phyloP scores from a whole-genome alignment of 306 rosid species.

The Corylus heterophylla region DNA sequence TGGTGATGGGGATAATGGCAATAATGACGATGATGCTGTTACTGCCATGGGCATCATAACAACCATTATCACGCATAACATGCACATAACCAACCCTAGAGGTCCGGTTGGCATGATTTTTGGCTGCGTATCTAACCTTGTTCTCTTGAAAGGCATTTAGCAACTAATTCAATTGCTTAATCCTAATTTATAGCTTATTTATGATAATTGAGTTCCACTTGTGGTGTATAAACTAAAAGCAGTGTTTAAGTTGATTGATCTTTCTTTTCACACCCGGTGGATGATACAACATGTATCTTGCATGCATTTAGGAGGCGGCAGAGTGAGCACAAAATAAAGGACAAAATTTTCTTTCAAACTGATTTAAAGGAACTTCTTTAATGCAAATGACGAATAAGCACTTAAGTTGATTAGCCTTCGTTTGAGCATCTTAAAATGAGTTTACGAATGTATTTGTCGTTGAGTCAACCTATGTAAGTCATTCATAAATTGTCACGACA shows the following conservation, averaged over 20 bases:
- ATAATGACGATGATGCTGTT: not conserved
- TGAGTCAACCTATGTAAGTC: too few relatives aligned
- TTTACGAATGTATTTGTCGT: too few relatives aligned
- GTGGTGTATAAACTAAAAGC: not conserved
- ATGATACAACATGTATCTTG: slow-evolving; percentile 51
- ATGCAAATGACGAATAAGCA: too few relatives aligned
- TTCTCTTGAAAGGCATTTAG: not conserved
- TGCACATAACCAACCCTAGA: slow-evolving; percentile 1
- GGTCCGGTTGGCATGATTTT: slow-evolving; percentile 25
- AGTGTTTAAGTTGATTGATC: slow-evolving; percentile 17
- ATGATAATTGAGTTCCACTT: not conserved
- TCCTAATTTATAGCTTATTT: slow-evolving; percentile 5
- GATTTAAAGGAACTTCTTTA: too few relatives aligned
- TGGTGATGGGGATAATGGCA: slow-evolving; percentile 11
- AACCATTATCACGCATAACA: slow-evolving; percentile 27
- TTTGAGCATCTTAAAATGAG: too few relatives aligned
- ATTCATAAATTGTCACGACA: too few relatives aligned
- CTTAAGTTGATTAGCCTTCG: too few relatives aligned
- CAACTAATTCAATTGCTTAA: not conserved
- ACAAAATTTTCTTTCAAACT: too few relatives aligned
- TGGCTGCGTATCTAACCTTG: slow-evolving; percentile 5
- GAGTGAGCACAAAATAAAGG: too few relatives aligned
- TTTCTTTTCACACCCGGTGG: slow-evolving; percentile 30
- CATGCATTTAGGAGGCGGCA: slow-evolving; percentile 14
- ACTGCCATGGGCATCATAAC: slow-evolving; percentile 21